Evolutionary conservation across 2,329 filamentous ascomycete species (phyloP).

Genomic region (Ceratocystis cacaofunesta): DNA sequence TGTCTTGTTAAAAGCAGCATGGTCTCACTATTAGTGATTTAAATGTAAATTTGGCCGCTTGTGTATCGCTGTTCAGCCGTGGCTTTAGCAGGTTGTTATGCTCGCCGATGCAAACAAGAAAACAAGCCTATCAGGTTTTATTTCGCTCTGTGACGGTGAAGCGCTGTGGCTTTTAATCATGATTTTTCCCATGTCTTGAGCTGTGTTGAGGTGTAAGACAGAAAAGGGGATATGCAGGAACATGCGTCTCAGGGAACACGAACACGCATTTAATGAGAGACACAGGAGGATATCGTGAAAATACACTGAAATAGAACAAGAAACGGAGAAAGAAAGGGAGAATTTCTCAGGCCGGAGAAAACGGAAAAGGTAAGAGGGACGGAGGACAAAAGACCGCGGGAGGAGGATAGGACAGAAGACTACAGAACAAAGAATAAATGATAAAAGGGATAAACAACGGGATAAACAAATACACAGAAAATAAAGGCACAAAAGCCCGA

Average conservation of each 20-base stretch:
- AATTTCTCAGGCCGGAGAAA: background rate
- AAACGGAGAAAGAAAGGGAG: background rate
- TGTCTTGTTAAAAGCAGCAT: background rate
- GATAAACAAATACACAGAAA: background rate
- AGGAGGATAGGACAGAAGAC: background rate
- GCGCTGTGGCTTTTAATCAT: background rate
- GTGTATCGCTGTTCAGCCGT: background rate
- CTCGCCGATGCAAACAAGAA: background rate
- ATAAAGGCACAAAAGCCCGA: background rate
- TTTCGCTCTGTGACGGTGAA: background rate
- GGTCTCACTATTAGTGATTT: background rate
- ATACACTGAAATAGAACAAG: background rate
- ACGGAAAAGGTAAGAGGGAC: background rate
- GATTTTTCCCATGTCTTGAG: background rate
- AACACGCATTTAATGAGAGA: background rate
- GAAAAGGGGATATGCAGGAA: constrained; percentile 3
- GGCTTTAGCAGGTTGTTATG: background rate
- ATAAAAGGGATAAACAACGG: background rate
- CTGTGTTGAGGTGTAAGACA: background rate
- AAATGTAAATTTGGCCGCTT: background rate
- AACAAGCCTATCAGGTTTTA: background rate
- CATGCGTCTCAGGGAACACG: background rate
- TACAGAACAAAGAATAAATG: background rate
- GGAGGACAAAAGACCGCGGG: background rate
- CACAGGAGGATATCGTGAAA: background rate